These are phyloP conservation scores for Gossypium davidsonii DNA, from an alignment of 441 rosid genomes.

Conservation along the genomic window DNA sequence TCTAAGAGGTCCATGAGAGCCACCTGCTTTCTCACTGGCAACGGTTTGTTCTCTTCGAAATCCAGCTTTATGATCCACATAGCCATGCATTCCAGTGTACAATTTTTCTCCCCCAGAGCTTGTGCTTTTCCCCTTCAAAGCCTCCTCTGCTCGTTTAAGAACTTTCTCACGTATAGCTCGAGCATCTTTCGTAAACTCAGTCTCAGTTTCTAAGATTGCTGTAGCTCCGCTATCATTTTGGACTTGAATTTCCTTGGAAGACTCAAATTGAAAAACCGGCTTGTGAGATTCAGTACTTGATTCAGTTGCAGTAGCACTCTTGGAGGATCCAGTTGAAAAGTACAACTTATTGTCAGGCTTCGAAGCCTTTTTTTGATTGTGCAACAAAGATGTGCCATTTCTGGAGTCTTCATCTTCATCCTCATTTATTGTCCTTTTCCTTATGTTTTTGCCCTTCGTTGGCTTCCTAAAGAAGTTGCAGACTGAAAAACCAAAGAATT, in stretches of 20 bases:
- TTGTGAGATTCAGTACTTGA: slow-evolving; percentile 26
- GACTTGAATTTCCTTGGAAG: slow-evolving; percentile 84
- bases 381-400: slow-evolving; percentile 38
- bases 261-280: slow-evolving; percentile 58
- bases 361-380: slow-evolving; percentile 41
- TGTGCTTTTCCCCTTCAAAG: slow-evolving; percentile 54
- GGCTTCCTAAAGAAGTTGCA: slow-evolving; percentile 84
- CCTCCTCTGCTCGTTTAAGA: slow-evolving; percentile 61
- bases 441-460: slow-evolving; percentile 56
- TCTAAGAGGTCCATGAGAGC: slow-evolving; percentile 86
- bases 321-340: slow-evolving; percentile 62
- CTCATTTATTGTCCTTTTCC: slow-evolving; percentile 61
- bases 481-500: slow-evolving; percentile 32
- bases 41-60: slow-evolving; percentile 86
- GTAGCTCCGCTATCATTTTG: slow-evolving; percentile 81
- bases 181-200: slow-evolving; percentile 69
- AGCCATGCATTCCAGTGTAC: slow-evolving; percentile 76
- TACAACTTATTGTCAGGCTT: slow-evolving; percentile 55
- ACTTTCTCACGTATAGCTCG: slow-evolving; percentile 85
- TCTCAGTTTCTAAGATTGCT: slow-evolving; percentile 79
- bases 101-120: slow-evolving; percentile 49
- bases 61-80: slow-evolving; percentile 86
- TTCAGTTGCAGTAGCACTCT: slow-evolving; percentile 24
- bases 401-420: slow-evolving; percentile 41
- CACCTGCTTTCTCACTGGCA: slow-evolving; percentile 90